A percentile compares a stretch with the other conserved stretches of the same genome.
Evolutionary conservation across 352 stramenopile genomes (phyloP).

Genomic region (Phytophthora podocarpi): DNA sequence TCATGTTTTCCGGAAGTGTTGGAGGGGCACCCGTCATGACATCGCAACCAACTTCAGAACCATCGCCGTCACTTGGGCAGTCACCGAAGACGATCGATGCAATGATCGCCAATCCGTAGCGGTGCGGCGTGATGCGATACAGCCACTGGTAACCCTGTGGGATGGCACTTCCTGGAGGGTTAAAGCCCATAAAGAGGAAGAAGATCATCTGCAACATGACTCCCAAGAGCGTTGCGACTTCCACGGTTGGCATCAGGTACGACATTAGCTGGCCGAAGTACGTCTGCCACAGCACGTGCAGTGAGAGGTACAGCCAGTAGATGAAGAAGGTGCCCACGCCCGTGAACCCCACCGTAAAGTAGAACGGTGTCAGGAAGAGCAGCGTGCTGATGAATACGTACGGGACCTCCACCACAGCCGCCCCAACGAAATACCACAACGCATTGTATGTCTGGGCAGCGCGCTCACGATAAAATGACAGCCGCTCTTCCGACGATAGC

Average conservation of each 20-base stretch:
- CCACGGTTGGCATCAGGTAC: conserved; percentile 35
- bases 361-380: conserved; percentile 23
- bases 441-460: conserved; percentile 58
- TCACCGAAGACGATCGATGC: conserved; percentile 17
- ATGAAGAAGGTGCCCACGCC: conserved; percentile 11
- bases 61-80: conserved; percentile 27
- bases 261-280: conserved; percentile 37
- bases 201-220: conserved; percentile 24
- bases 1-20: conserved; percentile 26
- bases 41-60: conserved; percentile 34
- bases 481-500: conserved; percentile 72
- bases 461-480: conserved; percentile 89
- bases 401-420: conserved; percentile 29
- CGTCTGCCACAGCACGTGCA: conserved; percentile 24
- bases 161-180: conserved; percentile 12
- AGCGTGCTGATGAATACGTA: conserved; percentile 51
- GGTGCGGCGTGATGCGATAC: conserved; percentile 24
- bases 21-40: conserved; percentile 34
- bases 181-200: conserved; percentile 29
- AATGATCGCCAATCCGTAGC: conserved; percentile 11
- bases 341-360: conserved; percentile 28
- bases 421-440: conserved; percentile 27
- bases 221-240: conserved; percentile 51
- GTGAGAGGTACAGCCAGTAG: conserved; percentile 20
- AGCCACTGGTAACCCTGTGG: conserved; percentile 22